These are phyloP conservation scores for Penicillium desertorum DNA, from an alignment of 495 filamentous ascomycete genomes.

Conservation along the genomic window DNA sequence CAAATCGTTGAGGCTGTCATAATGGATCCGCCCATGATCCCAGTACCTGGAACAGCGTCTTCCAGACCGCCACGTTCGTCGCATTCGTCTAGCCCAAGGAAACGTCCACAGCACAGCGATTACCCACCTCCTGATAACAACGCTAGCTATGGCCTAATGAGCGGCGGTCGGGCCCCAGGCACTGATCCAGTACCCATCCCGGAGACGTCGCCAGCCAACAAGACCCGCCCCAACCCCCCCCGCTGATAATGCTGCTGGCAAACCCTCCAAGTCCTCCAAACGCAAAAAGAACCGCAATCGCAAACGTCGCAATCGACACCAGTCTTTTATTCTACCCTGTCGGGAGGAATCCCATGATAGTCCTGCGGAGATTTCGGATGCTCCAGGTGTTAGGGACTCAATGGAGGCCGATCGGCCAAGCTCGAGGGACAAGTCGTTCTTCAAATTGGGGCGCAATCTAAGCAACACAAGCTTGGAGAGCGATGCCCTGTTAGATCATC, in stretches of 20 bases:
- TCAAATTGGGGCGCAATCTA: constrained; percentile 56
- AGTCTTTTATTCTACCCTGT: constrained; percentile 36
- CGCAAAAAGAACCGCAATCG: constrained; percentile 44
- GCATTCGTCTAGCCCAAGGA: constrained; percentile 20
- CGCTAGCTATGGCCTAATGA: constrained; percentile 25
- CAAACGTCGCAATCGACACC: constrained; percentile 43
- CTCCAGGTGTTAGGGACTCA: constrained; percentile 26
- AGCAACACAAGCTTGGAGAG: constrained; percentile 84
- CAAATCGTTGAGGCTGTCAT: neutral
- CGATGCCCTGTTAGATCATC: constrained; percentile 75
- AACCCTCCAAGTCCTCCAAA: constrained; percentile 33
- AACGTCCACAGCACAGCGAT: constrained; percentile 17
- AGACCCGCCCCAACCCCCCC: constrained; percentile 27
- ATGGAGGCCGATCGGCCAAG: constrained; percentile 34
- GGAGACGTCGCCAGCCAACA: constrained; percentile 19
- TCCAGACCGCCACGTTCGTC: constrained; percentile 14
- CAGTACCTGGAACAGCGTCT: constrained; percentile 12
- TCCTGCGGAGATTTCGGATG: constrained; percentile 20
- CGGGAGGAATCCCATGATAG: constrained; percentile 31
- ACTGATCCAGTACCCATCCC: constrained; percentile 19
- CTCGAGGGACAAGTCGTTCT: constrained; percentile 50
- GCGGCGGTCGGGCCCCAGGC: constrained; percentile 16
- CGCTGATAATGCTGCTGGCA: constrained; percentile 25
- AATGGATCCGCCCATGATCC: constrained; percentile 26
- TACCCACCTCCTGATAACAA: constrained; percentile 27